These are phyloP conservation scores for Phytophthora kernoviae DNA, from an alignment of 352 stramenopile species.

Conservation along the genomic window DNA sequence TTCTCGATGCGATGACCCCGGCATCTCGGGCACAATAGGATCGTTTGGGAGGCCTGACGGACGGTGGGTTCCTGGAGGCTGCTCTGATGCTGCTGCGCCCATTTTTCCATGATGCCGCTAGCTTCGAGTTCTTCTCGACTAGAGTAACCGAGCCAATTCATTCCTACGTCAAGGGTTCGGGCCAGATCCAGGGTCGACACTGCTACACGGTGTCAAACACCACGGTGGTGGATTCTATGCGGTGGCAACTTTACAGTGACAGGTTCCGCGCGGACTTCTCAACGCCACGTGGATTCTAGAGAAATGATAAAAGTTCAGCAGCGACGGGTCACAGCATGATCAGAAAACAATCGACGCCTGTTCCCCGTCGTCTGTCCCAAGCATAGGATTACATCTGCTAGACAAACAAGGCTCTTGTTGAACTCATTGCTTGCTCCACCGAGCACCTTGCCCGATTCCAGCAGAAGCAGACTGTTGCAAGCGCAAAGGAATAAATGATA, in stretches of 20 bases:
- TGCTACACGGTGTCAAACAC: not conserved
- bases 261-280: not conserved
- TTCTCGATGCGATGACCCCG: slow-evolving; percentile 68
- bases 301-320: not conserved
- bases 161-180: slow-evolving; percentile 4
- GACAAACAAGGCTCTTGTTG: too few relatives aligned
- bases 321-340: not conserved
- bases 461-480: too few relatives aligned
- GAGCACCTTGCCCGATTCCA: not conserved
- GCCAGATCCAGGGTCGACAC: not conserved
- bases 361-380: not conserved
- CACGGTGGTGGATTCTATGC: not conserved
- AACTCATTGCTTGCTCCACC: not conserved
- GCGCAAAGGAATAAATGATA: slow-evolving; percentile 6
- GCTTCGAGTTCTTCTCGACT: slow-evolving; percentile 27
- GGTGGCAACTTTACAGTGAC: not conserved
- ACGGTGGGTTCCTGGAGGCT: slow-evolving; percentile 1
- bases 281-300: not conserved
- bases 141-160: slow-evolving; percentile 22
- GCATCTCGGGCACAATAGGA: slow-evolving; percentile 57
- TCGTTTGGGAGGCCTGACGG: slow-evolving; percentile 3
- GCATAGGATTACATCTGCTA: too few relatives aligned
- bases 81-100: slow-evolving; percentile 25
- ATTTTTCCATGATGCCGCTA: slow-evolving; percentile 30
- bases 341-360: not conserved